Base-by-base conservation (phyloP, 1,284 basidiomycete species). In the Rhizoctonia solani region DNA sequence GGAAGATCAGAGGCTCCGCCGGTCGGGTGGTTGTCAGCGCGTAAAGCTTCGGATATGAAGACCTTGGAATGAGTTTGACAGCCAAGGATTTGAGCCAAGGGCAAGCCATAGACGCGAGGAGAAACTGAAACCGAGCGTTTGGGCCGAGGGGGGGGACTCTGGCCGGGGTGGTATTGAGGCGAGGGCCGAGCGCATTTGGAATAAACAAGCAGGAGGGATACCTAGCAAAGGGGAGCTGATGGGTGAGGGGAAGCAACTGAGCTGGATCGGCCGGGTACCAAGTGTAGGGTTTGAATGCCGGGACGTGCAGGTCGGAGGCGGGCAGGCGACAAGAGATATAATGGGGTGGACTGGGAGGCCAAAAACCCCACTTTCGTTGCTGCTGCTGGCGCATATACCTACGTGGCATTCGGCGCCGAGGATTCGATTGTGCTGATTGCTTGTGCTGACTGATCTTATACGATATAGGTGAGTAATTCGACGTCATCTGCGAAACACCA, bases 181-280 rank as follows among this genome's bases (percentile, higher is more conserved):
- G 37, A 39, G 37, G 37, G 37, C 37, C 37, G 37, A 39, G 16
- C 37, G 37, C 37, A 16, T 8, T 8, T 39, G 37, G 8, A 8
- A 16, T 39, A n/a, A n/a, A n/a, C n/a, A n/a, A n/a, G n/a, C n/a
- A n/a, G n/a, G n/a, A n/a, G n/a, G n/a, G n/a, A n/a, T n/a, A n/a
- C n/a, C n/a, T n/a, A n/a, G n/a, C n/a, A n/a, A n/a, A n/a, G n/a
- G n/a, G n/a, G n/a, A n/a, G 44, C 9, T 46, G 42, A 46, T 47
- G 55, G 54, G n/a, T n/a, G 34, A 37, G 54, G n/a, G 52, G 52
- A 30, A 47, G 23, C 23, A 30, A 52, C 49, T 52, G 49, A 52
- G 49, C 49, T 27, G 19, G 49, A 30, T 52, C 27, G 37, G 37
- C 37, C 37, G 37, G 9, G 44, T 21, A 11, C 44, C n/a, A 11